Evolutionary conservation across 495 filamentous ascomycete genomes (phyloP).

Genomic region (Neurospora sp.): DNA sequence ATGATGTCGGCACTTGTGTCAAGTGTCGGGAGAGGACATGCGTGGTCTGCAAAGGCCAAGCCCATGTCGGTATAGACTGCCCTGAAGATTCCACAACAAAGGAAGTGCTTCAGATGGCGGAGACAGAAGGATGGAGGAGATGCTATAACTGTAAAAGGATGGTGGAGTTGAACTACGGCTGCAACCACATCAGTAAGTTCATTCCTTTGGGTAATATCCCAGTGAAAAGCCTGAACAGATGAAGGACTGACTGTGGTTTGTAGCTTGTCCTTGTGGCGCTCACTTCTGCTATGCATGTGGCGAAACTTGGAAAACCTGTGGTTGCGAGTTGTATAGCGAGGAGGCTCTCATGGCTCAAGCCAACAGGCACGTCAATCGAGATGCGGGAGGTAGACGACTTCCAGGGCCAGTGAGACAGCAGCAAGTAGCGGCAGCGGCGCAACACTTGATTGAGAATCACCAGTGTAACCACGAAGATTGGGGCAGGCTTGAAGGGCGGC

Average conservation of each 20-base stretch:
- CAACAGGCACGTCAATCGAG: conserved; percentile 24
- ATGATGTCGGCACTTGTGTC: conserved; percentile 27
- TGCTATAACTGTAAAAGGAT: conserved; percentile 29
- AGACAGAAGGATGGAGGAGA: conserved; percentile 30
- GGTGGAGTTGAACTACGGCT: conserved; percentile 34
- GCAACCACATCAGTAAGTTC: conserved; percentile 35
- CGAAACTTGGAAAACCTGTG: conserved; percentile 38
- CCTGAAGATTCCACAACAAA: conserved; percentile 26
- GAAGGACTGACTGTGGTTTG: background rate
- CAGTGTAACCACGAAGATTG: no score
- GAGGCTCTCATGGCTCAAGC: conserved; percentile 20
- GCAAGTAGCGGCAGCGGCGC: background rate
- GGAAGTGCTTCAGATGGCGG: conserved; percentile 24
- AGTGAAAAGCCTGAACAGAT: background rate
- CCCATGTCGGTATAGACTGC: conserved; percentile 31
- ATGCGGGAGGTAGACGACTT: background rate
- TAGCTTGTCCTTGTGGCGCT: conserved; percentile 38
- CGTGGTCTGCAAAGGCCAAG: conserved; percentile 31
- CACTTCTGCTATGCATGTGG: conserved; percentile 53
- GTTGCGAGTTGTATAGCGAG: conserved; percentile 34
- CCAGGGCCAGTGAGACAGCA: background rate
- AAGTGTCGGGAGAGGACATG: conserved; percentile 34
- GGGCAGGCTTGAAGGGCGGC: no score
- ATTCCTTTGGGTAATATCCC: background rate
- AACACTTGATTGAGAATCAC: conserved; percentile 6